phyloP scores from a whole-genome alignment of 78 protist genomes.

The Dictyostelium brefeldianum region DNA sequence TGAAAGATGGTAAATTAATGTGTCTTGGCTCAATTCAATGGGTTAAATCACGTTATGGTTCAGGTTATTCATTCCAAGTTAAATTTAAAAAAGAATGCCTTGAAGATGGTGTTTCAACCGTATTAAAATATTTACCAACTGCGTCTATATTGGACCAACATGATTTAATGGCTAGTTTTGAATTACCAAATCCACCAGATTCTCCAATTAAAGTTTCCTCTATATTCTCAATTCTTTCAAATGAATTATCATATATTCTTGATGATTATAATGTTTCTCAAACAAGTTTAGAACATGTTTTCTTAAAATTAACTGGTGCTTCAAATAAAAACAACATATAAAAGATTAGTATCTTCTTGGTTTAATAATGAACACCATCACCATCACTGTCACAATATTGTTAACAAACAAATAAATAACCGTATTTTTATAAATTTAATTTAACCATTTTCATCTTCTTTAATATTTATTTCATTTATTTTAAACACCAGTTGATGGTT shows the following conservation, averaged over 20 bases:
- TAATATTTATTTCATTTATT: too few species aligned
- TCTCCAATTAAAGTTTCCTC: slow-evolving; percentile 36
- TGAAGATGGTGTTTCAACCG: slow-evolving; percentile 16
- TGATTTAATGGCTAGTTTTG: slow-evolving; percentile 60
- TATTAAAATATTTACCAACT: slow-evolving; percentile 34
- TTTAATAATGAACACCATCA: background rate
- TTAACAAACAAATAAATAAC: too few species aligned
- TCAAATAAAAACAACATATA: slow-evolving; percentile 5
- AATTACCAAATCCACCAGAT: slow-evolving; percentile 35
- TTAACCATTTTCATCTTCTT: too few species aligned
- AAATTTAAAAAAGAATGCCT: slow-evolving; percentile 55
- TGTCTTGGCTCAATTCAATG: slow-evolving; percentile 83
- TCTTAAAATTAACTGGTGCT: slow-evolving; percentile 53
- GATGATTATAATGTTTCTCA: slow-evolving; percentile 65
- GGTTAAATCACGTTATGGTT: slow-evolving; percentile 71
- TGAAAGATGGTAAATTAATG: slow-evolving; percentile 79
- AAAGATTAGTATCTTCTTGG: too few species aligned
- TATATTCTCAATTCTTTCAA: slow-evolving; percentile 30
- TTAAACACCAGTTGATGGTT: too few species aligned
- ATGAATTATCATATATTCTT: slow-evolving; percentile 7
- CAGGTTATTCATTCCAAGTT: slow-evolving; percentile 78
- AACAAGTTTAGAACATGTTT: slow-evolving; percentile 44
- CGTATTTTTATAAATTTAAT: too few species aligned
- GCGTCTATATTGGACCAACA: slow-evolving; percentile 36
- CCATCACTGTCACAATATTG: background rate